Conservation (phyloP, 208 protist genomes). For the Acanthamoeba quina region DNA sequence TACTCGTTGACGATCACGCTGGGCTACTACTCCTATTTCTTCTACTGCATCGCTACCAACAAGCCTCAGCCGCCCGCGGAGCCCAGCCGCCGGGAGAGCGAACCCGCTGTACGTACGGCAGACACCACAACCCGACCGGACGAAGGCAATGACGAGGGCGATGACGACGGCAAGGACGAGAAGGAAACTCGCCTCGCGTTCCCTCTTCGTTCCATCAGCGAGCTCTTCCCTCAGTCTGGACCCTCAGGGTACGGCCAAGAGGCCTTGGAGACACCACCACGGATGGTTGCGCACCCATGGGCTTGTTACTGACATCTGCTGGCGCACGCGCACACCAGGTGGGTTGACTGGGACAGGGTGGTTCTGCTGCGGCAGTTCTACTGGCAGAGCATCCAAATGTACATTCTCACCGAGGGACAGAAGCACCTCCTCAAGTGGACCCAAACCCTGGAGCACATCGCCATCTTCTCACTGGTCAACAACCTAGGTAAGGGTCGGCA, state of each 20-base stretch:
- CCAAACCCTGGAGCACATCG: conserved; percentile 2
- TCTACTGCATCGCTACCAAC: neutral
- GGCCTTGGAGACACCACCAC: too few species aligned
- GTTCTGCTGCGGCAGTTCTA: conserved; percentile 21
- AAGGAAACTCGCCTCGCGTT: neutral
- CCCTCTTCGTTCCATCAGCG: conserved; percentile 18
- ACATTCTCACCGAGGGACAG: conserved; percentile 62
- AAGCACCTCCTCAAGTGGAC: conserved; percentile 37
- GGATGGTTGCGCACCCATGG: too few species aligned
- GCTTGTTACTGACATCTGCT: neutral
- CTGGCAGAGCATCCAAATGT: conserved; percentile 58
- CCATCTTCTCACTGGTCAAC: conserved; percentile 44
- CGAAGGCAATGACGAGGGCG: neutral
- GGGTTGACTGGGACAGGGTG: conserved; percentile 15
- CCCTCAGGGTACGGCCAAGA: neutral
- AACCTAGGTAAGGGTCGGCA: conserved; percentile 1
- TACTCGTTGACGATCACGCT: conserved; percentile 61
- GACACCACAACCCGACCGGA: neutral
- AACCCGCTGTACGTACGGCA: too few species aligned
- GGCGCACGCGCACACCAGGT: neutral
- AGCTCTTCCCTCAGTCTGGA: conserved; percentile 30
- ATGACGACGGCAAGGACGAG: neutral
- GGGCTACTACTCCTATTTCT: conserved; percentile 53
- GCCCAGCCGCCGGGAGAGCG: neutral
- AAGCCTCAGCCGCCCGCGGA: neutral